A percentile compares a stretch with the other conserved stretches of the same genome.
These are phyloP conservation scores for Metarhizium anisopliae DNA, from an alignment of 2,329 filamentous ascomycete genomes.

Conservation along the genomic window DNA sequence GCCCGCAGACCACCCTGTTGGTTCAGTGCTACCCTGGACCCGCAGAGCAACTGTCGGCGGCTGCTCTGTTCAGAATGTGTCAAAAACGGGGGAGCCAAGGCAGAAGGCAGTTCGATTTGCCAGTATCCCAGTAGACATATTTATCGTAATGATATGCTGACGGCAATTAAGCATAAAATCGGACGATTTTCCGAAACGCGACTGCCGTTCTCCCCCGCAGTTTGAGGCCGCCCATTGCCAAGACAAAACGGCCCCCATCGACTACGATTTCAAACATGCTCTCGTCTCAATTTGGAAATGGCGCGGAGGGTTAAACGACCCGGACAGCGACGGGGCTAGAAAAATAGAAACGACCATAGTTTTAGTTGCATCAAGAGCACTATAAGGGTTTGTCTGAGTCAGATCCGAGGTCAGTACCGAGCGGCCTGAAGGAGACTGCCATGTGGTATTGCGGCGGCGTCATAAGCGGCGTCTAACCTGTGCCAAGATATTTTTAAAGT, in stretches of 20 bases:
- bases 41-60: too few relatives aligned
- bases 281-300: neutral
- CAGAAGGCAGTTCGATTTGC: too few relatives aligned
- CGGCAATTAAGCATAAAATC: neutral
- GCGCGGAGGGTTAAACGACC: neutral
- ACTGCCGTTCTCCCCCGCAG: neutral
- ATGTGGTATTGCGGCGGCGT: neutral
- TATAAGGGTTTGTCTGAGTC: neutral
- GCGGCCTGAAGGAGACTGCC: neutral
- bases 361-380: neutral
- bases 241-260: neutral
- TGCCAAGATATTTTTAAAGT: slow-evolving; percentile 1
- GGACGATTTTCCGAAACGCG: neutral
- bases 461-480: neutral
- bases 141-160: too few relatives aligned
- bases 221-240: neutral
- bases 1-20: too few relatives aligned
- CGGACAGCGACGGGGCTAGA: neutral
- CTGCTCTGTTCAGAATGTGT: too few relatives aligned
- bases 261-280: neutral
- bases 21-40: too few relatives aligned
- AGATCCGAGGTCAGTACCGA: too few relatives aligned
- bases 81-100: too few relatives aligned
- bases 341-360: neutral
- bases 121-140: too few relatives aligned